Evolutionary conservation across 305 asterid species (phyloP), one percentile per base, ranked within the genome.

Genomic region (Solanum hybrid): DNA sequence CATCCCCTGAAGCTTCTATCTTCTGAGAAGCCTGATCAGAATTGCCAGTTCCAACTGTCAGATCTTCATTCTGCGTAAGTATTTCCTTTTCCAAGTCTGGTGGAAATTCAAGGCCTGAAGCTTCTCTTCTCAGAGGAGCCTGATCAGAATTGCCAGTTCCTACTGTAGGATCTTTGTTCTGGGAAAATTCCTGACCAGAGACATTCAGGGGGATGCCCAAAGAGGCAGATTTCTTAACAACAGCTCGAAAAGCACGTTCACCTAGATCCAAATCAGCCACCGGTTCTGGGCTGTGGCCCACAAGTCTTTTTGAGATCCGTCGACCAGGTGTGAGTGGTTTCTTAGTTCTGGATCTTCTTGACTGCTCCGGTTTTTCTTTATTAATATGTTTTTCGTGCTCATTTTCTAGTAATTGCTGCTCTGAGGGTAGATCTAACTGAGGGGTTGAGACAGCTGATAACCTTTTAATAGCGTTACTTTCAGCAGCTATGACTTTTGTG

Each of bases 31-130:
- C 87, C 87, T 84, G 87, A 84, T 29, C 73, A 84, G 73, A 84
- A 84, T 29, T 85, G 75, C 73, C 29, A 32, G 88, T 56, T 85
- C 76, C 73, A 20, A 31, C 76, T 56, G 32, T 85, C 20, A 27
- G 20, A 29, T 84, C 42, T 84, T 46, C 66, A 24, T 51, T 84
- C 42, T 29, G 73, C 32, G 11, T 22, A 85, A 32, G 88, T 32
- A 91, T 80, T 93, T 93, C 96, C 91, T 92, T 94, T 36, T 89
- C 93, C 98, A 96, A 94, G 89, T 95, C 98, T 85, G 94, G 91
- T 20, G 91, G 89, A 34, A 90, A 60, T 85, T 85, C 32, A 56
- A 20, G 12, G 46, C 46, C 77, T 56, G 88, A 32, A 85, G 90
- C 76, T 31, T 56, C 46, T 56, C 31, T 85, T 42, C 42, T 85